Evolutionary conservation across 2,329 filamentous ascomycete genomes (phyloP).

Genomic region (Colletotrichum shisoi): DNA sequence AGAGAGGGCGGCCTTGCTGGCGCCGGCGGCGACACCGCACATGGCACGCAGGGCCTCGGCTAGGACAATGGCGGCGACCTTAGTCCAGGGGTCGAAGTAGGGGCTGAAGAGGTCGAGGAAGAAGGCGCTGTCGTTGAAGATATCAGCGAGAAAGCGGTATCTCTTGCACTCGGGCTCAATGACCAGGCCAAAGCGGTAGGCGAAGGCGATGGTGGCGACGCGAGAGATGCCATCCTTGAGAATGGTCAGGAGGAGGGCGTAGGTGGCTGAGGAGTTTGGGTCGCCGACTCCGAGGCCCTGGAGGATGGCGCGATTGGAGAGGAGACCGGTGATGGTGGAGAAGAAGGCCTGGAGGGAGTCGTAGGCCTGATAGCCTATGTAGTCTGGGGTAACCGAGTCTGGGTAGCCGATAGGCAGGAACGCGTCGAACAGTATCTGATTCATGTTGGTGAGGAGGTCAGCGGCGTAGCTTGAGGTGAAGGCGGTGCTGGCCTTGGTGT

Average conservation of each 20-base stretch:
- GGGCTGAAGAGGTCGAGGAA: slow-evolving; percentile 86
- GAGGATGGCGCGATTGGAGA: slow-evolving; percentile 83
- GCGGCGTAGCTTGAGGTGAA: neutral
- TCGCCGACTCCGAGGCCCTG: slow-evolving; percentile 84
- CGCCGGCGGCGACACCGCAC: slow-evolving; percentile 89
- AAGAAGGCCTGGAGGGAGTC: slow-evolving; percentile 87
- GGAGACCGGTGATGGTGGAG: slow-evolving; percentile 78
- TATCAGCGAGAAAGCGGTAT: slow-evolving; percentile 84
- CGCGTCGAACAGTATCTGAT: slow-evolving; percentile 63
- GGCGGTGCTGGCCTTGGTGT: slow-evolving; percentile 35
- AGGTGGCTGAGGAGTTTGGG: slow-evolving; percentile 78
- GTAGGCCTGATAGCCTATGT: slow-evolving; percentile 73
- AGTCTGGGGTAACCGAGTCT: slow-evolving; percentile 84
- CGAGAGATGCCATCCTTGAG: slow-evolving; percentile 82
- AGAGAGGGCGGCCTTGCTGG: slow-evolving; percentile 88
- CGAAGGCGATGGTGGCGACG: slow-evolving; percentile 85
- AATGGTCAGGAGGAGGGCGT: slow-evolving; percentile 81
- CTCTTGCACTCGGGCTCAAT: slow-evolving; percentile 91
- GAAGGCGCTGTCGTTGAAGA: slow-evolving; percentile 88
- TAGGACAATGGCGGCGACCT: slow-evolving; percentile 59
- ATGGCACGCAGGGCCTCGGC: slow-evolving; percentile 66
- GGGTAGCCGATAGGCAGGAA: slow-evolving; percentile 91
- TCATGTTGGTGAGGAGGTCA: slow-evolving; percentile 6
- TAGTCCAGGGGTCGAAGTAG: slow-evolving; percentile 65
- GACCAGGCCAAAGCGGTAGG: slow-evolving; percentile 79